These are phyloP conservation scores for Auricularia sp. DNA, from an alignment of 768 basidiomycete genomes.

Conservation along the genomic window DNA sequence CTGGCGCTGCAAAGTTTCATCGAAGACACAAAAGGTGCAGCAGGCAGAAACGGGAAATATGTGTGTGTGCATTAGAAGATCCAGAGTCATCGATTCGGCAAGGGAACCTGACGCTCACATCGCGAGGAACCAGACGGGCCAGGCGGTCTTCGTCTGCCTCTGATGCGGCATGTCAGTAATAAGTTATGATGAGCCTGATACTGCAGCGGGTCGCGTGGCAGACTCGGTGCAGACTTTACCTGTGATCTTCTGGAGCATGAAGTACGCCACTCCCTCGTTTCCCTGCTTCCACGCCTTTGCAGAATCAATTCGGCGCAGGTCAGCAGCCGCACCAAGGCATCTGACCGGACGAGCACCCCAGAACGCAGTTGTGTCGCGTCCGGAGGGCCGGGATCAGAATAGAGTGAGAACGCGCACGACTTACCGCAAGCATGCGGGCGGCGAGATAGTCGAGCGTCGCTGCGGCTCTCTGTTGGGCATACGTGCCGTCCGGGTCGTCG, in stretches of 20 bases:
- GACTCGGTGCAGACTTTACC: constrained; percentile 31
- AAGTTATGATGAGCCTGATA: constrained; percentile 11
- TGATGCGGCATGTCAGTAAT: constrained; percentile 11
- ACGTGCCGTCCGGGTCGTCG: constrained; percentile 44
- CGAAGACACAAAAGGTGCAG: constrained; percentile 8
- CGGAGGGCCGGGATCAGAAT: no score
- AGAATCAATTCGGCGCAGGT: not conserved
- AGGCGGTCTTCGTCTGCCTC: constrained; percentile 60
- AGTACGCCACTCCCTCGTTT: constrained; percentile 68
- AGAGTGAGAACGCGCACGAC: constrained; percentile 13
- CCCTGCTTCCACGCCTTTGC: constrained; percentile 74
- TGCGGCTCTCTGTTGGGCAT: constrained; percentile 52
- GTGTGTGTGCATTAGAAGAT: not conserved
- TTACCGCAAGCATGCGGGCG: constrained; percentile 78
- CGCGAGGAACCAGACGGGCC: constrained; percentile 47
- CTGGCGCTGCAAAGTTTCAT: constrained; percentile 44
- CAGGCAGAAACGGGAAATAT: constrained; percentile 2
- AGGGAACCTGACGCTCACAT: constrained; percentile 41
- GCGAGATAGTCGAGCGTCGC: constrained; percentile 65
- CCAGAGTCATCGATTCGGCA: not conserved
- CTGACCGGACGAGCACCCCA: no score
- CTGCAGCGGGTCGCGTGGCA: constrained; percentile 7
- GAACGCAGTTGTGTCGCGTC: no score
- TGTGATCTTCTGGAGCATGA: constrained; percentile 76
- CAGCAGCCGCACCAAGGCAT: no score